Percentiles rank a stretch among this genome's conserved stretches.
Conservation (phyloP, 2,329 filamentous ascomycete genomes). For the Alternaria ethzedia region DNA sequence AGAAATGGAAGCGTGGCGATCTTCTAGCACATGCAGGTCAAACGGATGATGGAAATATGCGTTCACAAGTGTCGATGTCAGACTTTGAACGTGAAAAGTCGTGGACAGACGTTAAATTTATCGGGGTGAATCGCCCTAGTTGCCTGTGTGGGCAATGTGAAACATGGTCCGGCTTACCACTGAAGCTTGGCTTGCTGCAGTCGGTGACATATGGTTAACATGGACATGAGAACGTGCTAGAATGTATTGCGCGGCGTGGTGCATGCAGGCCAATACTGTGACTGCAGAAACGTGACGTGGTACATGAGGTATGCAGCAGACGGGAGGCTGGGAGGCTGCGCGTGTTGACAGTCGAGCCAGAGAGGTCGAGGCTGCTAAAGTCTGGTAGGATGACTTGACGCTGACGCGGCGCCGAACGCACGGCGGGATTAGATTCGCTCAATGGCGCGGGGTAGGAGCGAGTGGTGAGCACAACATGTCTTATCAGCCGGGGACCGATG, state of each 20-base stretch:
- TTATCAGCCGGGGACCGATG: slow-evolving; percentile 3
- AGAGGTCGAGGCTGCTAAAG: neutral
- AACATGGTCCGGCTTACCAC: neutral
- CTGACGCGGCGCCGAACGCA: slow-evolving; percentile 8
- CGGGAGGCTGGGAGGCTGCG: neutral
- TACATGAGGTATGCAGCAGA: neutral
- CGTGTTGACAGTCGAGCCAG: neutral
- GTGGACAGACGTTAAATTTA: neutral
- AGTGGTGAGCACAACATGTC: slow-evolving; percentile 4
- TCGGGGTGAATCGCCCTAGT: neutral
- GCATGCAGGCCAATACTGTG: neutral
- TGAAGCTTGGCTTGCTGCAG: neutral
- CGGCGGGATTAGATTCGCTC: neutral
- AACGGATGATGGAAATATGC: neutral
- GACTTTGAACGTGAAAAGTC: neutral
- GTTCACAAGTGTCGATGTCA: neutral
- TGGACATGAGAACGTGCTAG: neutral
- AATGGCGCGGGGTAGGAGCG: slow-evolving; percentile 6
- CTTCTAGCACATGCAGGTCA: neutral
- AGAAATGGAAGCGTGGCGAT: neutral
- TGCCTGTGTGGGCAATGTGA: neutral
- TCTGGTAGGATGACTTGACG: neutral
- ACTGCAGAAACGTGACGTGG: neutral
- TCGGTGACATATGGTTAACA: neutral
- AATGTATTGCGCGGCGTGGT: neutral